Evolutionary conservation across 768 basidiomycete species (phyloP).

Genomic region (Phylloporus arenicola): DNA sequence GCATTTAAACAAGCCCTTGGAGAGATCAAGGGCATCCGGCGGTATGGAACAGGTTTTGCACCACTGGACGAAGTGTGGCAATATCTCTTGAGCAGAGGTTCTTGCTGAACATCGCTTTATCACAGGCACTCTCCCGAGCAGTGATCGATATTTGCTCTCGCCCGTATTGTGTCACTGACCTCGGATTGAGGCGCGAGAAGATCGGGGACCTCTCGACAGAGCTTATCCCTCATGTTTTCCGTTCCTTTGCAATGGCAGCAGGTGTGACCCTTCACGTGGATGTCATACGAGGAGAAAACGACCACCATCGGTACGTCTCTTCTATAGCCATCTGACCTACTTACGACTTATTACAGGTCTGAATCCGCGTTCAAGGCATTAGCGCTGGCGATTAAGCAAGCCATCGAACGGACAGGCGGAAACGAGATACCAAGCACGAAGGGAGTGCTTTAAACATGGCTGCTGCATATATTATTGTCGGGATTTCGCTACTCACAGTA

Average conservation of each 20-base stretch:
- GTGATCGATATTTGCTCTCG: constrained; percentile 98
- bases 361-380: constrained; percentile 98
- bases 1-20: constrained; percentile 96
- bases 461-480: background rate
- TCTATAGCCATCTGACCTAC: background rate
- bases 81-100: background rate
- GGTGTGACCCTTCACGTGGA: constrained; percentile 94
- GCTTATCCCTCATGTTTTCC: constrained; percentile 97
- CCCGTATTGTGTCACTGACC: constrained; percentile 90
- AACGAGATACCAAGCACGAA: constrained; percentile 95
- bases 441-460: constrained; percentile 62
- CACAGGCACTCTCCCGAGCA: constrained; percentile 86
- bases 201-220: constrained; percentile 94
- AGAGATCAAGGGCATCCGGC: constrained; percentile 87
- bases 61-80: constrained; percentile 87
- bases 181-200: constrained; percentile 84
- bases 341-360: constrained; percentile 47
- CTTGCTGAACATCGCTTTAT: constrained; percentile 3
- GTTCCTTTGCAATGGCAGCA: constrained; percentile 96
- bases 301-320: constrained; percentile 82
- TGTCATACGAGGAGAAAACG: constrained; percentile 91
- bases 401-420: constrained; percentile 85
- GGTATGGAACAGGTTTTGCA: constrained; percentile 95
- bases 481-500: background rate
- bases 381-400: constrained; percentile 90